Evolutionary conservation across 2,329 filamentous ascomycete species (phyloP).

Genomic region (Aaosphaeria arxii): DNA sequence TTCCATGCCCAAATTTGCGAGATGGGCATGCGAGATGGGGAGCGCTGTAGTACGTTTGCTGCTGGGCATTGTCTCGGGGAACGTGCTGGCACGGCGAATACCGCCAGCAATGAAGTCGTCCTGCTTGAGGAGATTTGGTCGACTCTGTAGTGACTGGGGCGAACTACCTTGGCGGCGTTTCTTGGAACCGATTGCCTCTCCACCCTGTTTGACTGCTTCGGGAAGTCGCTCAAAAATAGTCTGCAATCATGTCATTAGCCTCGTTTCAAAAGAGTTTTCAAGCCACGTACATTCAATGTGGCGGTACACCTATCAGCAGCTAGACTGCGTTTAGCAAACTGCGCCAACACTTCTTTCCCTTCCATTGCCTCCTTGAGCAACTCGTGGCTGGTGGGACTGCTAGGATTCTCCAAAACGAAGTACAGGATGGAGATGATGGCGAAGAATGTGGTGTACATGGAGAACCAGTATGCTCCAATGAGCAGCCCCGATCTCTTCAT

Average conservation of each 20-base stretch:
- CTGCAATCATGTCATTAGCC: conserved; percentile 45
- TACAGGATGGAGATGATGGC: conserved; percentile 76
- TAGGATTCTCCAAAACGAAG: conserved; percentile 76
- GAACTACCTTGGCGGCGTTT: conserved; percentile 39
- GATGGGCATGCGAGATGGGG: conserved; percentile 26
- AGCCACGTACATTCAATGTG: conserved; percentile 65
- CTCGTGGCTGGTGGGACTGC: conserved; percentile 70
- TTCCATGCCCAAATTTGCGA: conserved; percentile 25
- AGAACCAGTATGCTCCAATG: conserved; percentile 85
- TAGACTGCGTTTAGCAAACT: conserved; percentile 77
- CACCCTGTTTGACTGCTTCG: conserved; percentile 57
- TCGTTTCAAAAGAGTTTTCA: background rate
- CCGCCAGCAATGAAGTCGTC: conserved; percentile 18
- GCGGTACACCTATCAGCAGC: conserved; percentile 83
- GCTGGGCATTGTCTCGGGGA: conserved; percentile 31
- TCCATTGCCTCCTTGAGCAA: conserved; percentile 82
- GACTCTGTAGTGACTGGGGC: conserved; percentile 24
- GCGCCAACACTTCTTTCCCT: conserved; percentile 77
- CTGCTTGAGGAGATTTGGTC: conserved; percentile 21
- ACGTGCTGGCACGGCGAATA: conserved; percentile 33
- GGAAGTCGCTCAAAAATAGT: conserved; percentile 81
- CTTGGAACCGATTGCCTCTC: conserved; percentile 26
- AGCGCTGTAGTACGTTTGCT: conserved; percentile 23
- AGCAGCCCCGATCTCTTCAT: conserved; percentile 72
- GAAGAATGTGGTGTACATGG: conserved; percentile 80